These are phyloP conservation scores for Aspergillus neotritici DNA, from an alignment of 2,329 filamentous ascomycete species.

Conservation along the genomic window DNA sequence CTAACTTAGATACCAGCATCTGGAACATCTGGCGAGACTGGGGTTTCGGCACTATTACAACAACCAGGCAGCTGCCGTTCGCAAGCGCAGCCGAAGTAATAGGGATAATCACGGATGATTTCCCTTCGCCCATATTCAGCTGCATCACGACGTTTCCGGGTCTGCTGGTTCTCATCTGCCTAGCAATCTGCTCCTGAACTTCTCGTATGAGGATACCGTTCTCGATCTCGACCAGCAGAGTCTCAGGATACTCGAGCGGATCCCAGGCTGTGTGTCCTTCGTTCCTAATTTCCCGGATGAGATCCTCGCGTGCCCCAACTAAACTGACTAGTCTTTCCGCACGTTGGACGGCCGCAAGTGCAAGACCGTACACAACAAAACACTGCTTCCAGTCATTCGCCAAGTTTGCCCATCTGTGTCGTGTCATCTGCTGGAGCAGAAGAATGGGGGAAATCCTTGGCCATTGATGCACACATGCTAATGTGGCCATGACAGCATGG, in stretches of 20 bases:
- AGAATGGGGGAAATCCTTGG: conserved; percentile 18
- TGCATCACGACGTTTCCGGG: conserved; percentile 54
- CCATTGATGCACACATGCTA: conserved; percentile 4
- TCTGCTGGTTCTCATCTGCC: conserved; percentile 46
- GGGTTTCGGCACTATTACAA: conserved; percentile 57
- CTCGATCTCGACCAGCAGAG: conserved; percentile 60
- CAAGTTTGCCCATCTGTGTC: conserved; percentile 10
- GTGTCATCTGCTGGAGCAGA: conserved; percentile 20
- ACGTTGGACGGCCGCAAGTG: conserved; percentile 27
- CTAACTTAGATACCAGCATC: conserved; percentile 41
- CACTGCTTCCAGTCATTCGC: conserved; percentile 14
- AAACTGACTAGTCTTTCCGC: conserved; percentile 20
- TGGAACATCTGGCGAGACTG: conserved; percentile 54
- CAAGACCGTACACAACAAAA: conserved; percentile 21
- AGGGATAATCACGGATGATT: conserved; percentile 64
- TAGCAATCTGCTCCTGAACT: conserved; percentile 55
- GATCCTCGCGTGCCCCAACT: conserved; percentile 12
- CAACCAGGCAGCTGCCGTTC: conserved; percentile 46
- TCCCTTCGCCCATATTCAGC: conserved; percentile 67
- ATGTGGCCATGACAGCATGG: conserved; percentile 1
- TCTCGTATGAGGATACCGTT: conserved; percentile 56
- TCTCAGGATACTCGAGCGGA: conserved; percentile 51
- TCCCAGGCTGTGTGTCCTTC: conserved; percentile 54
- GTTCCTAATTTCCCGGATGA: conserved; percentile 41
- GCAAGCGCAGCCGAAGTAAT: conserved; percentile 54